These are phyloP conservation scores for Bombardia bombarda DNA, from an alignment of 495 filamentous ascomycete genomes.

Conservation along the genomic window DNA sequence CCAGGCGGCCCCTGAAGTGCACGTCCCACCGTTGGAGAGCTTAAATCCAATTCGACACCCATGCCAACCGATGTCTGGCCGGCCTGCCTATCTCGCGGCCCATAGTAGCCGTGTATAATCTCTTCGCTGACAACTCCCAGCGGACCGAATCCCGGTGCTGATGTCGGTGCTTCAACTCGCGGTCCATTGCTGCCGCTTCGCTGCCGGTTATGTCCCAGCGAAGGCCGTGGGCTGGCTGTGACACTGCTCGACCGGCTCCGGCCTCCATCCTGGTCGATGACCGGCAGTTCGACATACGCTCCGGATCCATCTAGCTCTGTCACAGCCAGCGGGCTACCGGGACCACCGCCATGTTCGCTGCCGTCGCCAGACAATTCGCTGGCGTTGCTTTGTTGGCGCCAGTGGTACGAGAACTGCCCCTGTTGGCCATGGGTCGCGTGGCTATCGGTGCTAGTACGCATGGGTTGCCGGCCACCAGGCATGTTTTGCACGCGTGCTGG, in stretches of 20 bases:
- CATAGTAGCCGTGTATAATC: constrained; percentile 31
- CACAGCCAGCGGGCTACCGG: constrained; percentile 6
- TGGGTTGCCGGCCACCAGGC: constrained; percentile 11
- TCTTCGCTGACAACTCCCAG: constrained; percentile 25
- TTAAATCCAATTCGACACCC: constrained; percentile 7
- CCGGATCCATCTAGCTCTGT: constrained; percentile 22
- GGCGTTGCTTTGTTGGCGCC: constrained; percentile 28
- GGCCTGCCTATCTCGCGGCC: constrained; percentile 15
- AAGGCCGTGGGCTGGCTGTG: constrained; percentile 4
- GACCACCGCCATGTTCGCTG: constrained; percentile 16
- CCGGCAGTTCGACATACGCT: constrained; percentile 13
- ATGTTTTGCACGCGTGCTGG: constrained; percentile 10
- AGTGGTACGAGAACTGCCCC: constrained; percentile 18
- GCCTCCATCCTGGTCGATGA: constrained; percentile 9
- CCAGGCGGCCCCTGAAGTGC: no score
- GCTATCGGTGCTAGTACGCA: constrained; percentile 26
- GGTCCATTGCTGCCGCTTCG: constrained; percentile 12
- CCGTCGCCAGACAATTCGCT: constrained; percentile 32
- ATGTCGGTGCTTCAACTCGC: background rate
- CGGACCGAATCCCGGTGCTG: constrained; percentile 4
- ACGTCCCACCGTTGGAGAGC: constrained; percentile 5
- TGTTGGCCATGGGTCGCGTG: constrained; percentile 9
- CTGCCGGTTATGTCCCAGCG: constrained; percentile 7
- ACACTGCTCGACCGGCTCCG: constrained; percentile 13
- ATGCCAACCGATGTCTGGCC: constrained; percentile 26